These are phyloP conservation scores for Coniferiporia sulphurascens DNA, from an alignment of 1,284 basidiomycete species.

Conservation along the genomic window DNA sequence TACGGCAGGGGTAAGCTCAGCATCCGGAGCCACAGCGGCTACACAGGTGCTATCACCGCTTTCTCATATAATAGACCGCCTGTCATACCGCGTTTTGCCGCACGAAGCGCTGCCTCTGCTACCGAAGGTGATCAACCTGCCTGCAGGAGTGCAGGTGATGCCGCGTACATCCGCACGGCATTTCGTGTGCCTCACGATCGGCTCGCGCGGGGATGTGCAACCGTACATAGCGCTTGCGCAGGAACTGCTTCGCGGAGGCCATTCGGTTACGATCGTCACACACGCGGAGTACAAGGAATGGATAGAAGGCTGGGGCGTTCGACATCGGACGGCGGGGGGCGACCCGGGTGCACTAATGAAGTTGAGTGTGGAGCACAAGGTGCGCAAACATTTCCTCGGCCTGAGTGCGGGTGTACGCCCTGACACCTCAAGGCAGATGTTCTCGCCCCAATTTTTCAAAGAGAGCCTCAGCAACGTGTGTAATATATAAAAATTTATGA, in stretches of 20 bases:
- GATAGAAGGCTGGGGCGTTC: slow-evolving; percentile 62
- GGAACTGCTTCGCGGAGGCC: slow-evolving; percentile 47
- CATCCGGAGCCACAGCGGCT: slow-evolving; percentile 21
- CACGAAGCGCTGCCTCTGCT: slow-evolving; percentile 25
- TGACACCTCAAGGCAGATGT: slow-evolving; percentile 48
- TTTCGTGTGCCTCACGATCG: slow-evolving; percentile 46
- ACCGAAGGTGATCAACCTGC: slow-evolving; percentile 49
- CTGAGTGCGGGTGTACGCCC: background rate
- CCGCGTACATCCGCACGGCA: slow-evolving; percentile 32
- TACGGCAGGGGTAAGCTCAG: slow-evolving; percentile 29
- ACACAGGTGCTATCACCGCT: slow-evolving; percentile 19
- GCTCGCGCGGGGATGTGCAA: slow-evolving; percentile 48
- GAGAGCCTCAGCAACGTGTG: slow-evolving; percentile 57
- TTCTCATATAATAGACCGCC: slow-evolving; percentile 11
- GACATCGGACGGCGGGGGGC: slow-evolving; percentile 68
- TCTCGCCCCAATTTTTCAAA: slow-evolving; percentile 79
- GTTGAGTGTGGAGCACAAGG: slow-evolving; percentile 56
- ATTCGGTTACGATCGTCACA: slow-evolving; percentile 55
- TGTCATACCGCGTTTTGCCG: background rate
- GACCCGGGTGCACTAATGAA: slow-evolving; percentile 73
- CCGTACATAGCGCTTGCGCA: slow-evolving; percentile 46
- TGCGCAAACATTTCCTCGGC: slow-evolving; percentile 21
- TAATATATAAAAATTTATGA: slow-evolving; percentile 8
- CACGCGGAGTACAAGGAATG: slow-evolving; percentile 59
- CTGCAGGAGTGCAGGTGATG: slow-evolving; percentile 27